Evolutionary conservation across 2,329 filamentous ascomycete species (phyloP), one percentile per base, ranked within the genome.

Genomic region (Westerdykella ornata): DNA sequence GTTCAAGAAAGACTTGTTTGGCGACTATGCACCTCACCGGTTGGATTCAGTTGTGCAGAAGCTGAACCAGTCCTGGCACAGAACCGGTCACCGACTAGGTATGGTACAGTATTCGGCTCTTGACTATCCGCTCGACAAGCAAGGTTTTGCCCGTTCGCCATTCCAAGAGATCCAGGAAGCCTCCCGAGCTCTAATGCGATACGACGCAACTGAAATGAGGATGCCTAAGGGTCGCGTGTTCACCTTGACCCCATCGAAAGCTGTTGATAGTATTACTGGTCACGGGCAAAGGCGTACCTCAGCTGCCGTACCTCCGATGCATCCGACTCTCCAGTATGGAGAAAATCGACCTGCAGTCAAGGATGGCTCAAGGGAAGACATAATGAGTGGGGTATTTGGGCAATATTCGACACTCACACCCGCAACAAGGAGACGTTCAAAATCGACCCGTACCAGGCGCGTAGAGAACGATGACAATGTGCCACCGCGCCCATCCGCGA

Each of bases 51-150:
- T 52, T 7, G 47, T 41, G 1, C 32, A 43, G 4, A 48, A 39
- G 35, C 31, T 57, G 50, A 49, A 51, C 5, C 41, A 48, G 18
- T 57, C 51, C 16, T 60, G 55, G 55, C 51, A 58, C 29, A 43
- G 41, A 40, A 38, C 35, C 3, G 37, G 31, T 14, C 14, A 36
- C 7, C 15, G 39, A 5, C 48, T 54, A 22, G 22, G 42, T 3
- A 58, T 58, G 51, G 45, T 57, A 3, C 45, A 41, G 18, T 53
- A 45, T 19, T 50, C 53, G 4, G 42, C 43, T 1, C 46, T 36
- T 3, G 44, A 60, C 14, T 59, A 57, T 37, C 46, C 46, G 12
- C 22, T 49, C 18, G 41, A 43, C 8, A 37, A 42, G 1, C 37
- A 54, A 12, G 34, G 7, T 20, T n/a, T n/a, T 4, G 18, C 34